Evolutionary conservation across 148 eudicot species (phyloP), one percentile per base, ranked within the genome.

Genomic region (Limonium bicolor): DNA sequence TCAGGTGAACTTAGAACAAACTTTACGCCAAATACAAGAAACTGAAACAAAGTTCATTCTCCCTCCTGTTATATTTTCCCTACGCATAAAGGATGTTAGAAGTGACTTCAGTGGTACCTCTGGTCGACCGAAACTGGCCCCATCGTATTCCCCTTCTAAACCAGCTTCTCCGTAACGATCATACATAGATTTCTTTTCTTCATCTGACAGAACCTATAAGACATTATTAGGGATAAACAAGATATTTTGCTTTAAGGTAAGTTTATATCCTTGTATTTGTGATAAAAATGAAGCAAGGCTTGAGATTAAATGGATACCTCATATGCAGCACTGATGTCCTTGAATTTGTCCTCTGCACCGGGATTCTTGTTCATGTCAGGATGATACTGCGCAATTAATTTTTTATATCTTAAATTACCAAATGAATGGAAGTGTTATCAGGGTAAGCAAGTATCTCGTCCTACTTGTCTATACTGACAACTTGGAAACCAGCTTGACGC

Each of bases 91-190:
- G 15, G 8, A 39, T 19, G 52, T n/a, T 4, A 20, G n/a, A 36
- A 9, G 33, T 14, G 27, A 24, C 22, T 20, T 57, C 24, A 24
- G 72, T 20, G 67, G 49, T 69, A 87, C 96, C 66, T 63, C 80
- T 40, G 71, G 76, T 6, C 67, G 61, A 46, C 63, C 54, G 56
- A 68, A 63, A 55, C 59, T 58, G 24, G 86, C 45, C 42, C 54
- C 74, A 47, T 58, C 69, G 49, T 64, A 73, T 38, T 63, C 88
- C 37, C 74, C 96, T 54, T 55, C 71, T 35, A 87, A 62, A 60
- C 94, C 94, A 54, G 81, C 82, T 73, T 87, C 94, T 38, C 96
- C 96, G 73, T 68, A 87, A 45, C 69, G 77, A 58, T 87, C 96
- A 62, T 87, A 87, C 47, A 73, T 49, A 45, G 78, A 76, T 62